These are phyloP conservation scores for Ophidiomyces ophidiicola DNA, from an alignment of 2,329 filamentous ascomycete species.

Conservation along the genomic window DNA sequence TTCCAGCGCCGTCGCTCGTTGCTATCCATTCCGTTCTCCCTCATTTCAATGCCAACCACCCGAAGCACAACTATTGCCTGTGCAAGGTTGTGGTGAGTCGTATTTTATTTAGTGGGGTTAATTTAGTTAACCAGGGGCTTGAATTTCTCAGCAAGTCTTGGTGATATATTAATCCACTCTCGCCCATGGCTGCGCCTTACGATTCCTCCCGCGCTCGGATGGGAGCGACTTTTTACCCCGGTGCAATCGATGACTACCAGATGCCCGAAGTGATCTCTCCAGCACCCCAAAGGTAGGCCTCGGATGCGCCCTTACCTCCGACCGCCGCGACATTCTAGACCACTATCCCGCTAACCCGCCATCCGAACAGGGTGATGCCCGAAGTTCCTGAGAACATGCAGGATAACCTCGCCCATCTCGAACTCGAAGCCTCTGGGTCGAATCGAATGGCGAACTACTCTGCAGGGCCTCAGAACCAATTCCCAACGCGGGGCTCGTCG, in stretches of 20 bases:
- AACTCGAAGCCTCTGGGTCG: slow-evolving; percentile 54
- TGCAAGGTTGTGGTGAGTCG: slow-evolving; percentile 10
- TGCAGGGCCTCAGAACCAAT: slow-evolving; percentile 24
- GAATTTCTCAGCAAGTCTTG: slow-evolving; percentile 7
- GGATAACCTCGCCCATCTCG: slow-evolving; percentile 80
- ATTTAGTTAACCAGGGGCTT: slow-evolving; percentile 6
- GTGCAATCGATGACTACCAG: slow-evolving; percentile 55
- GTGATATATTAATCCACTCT: slow-evolving; percentile 7
- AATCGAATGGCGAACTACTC: slow-evolving; percentile 34
- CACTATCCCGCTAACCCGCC: slow-evolving; percentile 18
- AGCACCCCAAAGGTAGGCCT: slow-evolving; percentile 53
- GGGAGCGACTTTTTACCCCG: slow-evolving; percentile 56
- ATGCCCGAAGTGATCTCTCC: slow-evolving; percentile 59
- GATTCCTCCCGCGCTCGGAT: slow-evolving; percentile 33
- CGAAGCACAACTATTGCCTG: not conserved
- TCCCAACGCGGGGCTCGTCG: slow-evolving; percentile 29
- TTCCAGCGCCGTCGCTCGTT: too few relatives aligned
- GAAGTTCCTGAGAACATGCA: slow-evolving; percentile 96
- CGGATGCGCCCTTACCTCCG: not conserved
- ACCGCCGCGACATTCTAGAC: slow-evolving; percentile 12
- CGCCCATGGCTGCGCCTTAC: slow-evolving; percentile 26
- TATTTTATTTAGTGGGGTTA: slow-evolving; percentile 9
- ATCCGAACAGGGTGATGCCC: slow-evolving; percentile 62
- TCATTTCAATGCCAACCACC: not conserved
- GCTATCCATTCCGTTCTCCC: not conserved